phyloP scores from a whole-genome alignment of 2,329 filamentous ascomycete species.

The Neonectria hederae region DNA sequence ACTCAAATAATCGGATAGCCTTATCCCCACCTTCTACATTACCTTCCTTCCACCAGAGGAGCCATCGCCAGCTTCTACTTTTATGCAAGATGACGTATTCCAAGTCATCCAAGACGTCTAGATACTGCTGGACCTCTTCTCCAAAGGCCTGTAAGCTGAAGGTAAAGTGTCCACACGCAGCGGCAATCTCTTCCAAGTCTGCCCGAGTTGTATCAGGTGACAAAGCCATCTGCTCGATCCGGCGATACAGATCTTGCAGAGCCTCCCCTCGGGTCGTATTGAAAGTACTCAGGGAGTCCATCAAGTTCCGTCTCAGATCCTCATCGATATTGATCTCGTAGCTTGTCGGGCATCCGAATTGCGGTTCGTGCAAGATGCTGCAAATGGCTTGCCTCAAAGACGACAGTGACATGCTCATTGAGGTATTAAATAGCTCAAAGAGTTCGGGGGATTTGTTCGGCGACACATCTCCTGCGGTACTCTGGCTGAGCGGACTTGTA shows the following conservation, averaged over 20 bases:
- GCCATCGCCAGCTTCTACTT: constrained; percentile 79
- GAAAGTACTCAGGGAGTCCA: constrained; percentile 84
- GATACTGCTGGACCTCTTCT: constrained; percentile 83
- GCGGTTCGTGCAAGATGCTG: constrained; percentile 35
- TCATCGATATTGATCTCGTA: constrained; percentile 68
- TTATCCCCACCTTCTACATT: constrained; percentile 20
- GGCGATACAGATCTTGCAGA: constrained; percentile 80
- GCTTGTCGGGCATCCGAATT: constrained; percentile 45
- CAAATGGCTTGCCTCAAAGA: constrained; percentile 27
- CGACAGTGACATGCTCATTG: constrained; percentile 31
- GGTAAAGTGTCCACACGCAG: constrained; percentile 94
- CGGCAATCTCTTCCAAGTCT: constrained; percentile 94
- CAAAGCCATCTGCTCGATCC: constrained; percentile 69
- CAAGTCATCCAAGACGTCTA: constrained; percentile 85
- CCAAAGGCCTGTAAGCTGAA: constrained; percentile 91
- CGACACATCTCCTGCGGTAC: rapidly evolving
- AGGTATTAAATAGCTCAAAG: constrained; percentile 30
- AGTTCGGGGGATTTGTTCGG: constrained; percentile 23
- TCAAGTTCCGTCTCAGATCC: constrained; percentile 86
- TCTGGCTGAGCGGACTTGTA: background rate
- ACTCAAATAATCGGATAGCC: constrained; percentile 52
- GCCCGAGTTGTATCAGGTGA: constrained; percentile 70
- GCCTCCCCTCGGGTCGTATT: constrained; percentile 93
- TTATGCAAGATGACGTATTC: constrained; percentile 74
- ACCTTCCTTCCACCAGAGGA: constrained; percentile 74